Base-by-base conservation (phyloP, 2,329 filamentous ascomycete genomes). In the Penicillium sp. region DNA sequence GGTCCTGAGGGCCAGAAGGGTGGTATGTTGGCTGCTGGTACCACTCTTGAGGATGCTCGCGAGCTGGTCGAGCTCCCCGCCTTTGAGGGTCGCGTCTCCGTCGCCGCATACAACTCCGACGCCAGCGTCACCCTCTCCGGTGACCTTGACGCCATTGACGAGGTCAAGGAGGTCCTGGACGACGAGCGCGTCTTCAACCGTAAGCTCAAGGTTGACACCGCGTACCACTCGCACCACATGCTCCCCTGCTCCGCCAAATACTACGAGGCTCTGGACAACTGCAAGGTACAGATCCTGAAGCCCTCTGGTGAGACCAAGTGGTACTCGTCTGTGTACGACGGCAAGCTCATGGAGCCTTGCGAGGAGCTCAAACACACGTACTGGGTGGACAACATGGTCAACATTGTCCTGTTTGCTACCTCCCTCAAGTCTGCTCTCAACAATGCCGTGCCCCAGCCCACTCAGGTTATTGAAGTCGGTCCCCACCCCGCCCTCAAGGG, bases 401-500 rank as follows among this genome's bases (percentile, higher is more conserved):
- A 54, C 7, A 58, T 62, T 1, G 64, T 38, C 12, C 35, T 19
- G 17, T 38, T 38, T 22, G 17, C 35, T 19, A 13, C 17, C 17
- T 8, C 35, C 65, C 56, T 64, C 19, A 38, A 29, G 4, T 49
- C 54, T 1, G 61, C 61, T 48, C 48, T 56, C 1, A 33, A 41
- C 24, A 45, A 47, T 17, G 28, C 45, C 9, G 32, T 33, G 17
- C 15, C 40, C 0, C 51, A 45, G 6, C 34, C 59, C 1, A 56
- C 64, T 28, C 35, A 59, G 1, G 32, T 63, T 8, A 15, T 67
- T 2, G 62, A 69, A 46, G 48, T 64, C 42, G 64, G 68, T 7
- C 66, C 68, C 3, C 67, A 69, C 47, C 58, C 63, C 29, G 65
- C 66, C 2, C 57, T 71, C 6, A 56, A 54, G 64, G 65, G 4